These are phyloP conservation scores for Knufia fluminis DNA, from an alignment of 2,329 filamentous ascomycete genomes.

Conservation along the genomic window DNA sequence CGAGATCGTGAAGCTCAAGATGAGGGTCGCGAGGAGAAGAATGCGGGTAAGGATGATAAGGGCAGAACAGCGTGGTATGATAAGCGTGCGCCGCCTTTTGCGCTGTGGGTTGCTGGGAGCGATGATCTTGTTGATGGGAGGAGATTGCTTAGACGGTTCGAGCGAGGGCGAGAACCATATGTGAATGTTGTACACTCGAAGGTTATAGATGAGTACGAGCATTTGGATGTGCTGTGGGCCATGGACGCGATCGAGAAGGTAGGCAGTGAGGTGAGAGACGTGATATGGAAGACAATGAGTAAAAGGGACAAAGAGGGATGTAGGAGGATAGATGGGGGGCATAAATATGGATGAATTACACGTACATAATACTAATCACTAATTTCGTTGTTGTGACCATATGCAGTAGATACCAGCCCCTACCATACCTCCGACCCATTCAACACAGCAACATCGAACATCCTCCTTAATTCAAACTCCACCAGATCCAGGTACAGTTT, in stretches of 20 bases:
- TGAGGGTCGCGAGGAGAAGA: neutral
- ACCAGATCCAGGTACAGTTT: too few relatives aligned
- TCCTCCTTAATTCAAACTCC: too few relatives aligned
- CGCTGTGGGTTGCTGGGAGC: constrained; percentile 75
- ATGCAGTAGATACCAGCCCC: too few relatives aligned
- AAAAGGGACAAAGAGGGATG: constrained; percentile 50
- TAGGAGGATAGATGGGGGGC: constrained; percentile 30
- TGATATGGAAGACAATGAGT: constrained; percentile 69
- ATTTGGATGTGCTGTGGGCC: constrained; percentile 91
- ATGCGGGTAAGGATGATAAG: constrained; percentile 4
- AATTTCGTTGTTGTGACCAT: too few relatives aligned
- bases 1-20: constrained; percentile 11
- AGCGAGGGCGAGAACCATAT: constrained; percentile 68
- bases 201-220: constrained; percentile 79
- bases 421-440: too few relatives aligned
- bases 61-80: constrained; percentile 67
- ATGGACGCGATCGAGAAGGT: constrained; percentile 80
- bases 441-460: too few relatives aligned
- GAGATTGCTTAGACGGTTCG: constrained; percentile 63
- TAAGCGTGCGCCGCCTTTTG: constrained; percentile 66
- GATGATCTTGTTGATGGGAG: constrained; percentile 79
- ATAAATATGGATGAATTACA: too few relatives aligned
- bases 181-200: constrained; percentile 73
- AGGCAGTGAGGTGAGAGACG: constrained; percentile 67
- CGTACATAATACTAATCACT: too few relatives aligned